A percentile compares a stretch with the other conserved stretches of the same genome.
Conservation (phyloP, 2,329 filamentous ascomycete species). For the Diaporthe helianthi region DNA sequence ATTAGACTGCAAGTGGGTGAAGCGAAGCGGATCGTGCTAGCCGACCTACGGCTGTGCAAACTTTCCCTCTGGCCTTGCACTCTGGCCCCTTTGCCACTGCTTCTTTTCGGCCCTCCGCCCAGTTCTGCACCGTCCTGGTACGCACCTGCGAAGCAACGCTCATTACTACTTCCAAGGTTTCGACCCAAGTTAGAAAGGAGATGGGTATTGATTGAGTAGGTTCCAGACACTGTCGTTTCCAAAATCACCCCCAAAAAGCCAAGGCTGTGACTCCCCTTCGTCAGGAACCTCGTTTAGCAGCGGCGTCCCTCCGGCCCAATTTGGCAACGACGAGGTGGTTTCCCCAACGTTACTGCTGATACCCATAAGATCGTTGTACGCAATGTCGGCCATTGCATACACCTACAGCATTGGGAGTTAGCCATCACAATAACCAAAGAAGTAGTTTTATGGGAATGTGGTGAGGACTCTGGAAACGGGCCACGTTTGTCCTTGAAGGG, state of each 20-base stretch:
- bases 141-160: neutral
- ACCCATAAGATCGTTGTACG: slow-evolving; percentile 63
- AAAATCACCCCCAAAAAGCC: slow-evolving; percentile 41
- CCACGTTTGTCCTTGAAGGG: too few species aligned
- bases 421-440: too few species aligned
- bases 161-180: too few species aligned
- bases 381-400: slow-evolving; percentile 63
- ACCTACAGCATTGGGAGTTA: too few species aligned
- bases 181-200: slow-evolving; percentile 40
- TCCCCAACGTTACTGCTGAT: slow-evolving; percentile 42
- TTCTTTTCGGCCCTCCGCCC: neutral
- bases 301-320: slow-evolving; percentile 35
- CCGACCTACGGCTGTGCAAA: neutral
- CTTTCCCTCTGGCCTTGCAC: neutral
- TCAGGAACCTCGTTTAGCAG: slow-evolving; percentile 22
- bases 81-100: neutral
- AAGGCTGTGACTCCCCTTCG: slow-evolving; percentile 30
- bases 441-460: too few species aligned
- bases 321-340: slow-evolving; percentile 37
- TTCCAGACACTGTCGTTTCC: slow-evolving; percentile 43
- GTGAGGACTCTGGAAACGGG: too few species aligned
- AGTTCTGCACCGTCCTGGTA: neutral
- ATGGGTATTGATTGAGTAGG: slow-evolving; percentile 41
- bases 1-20: neutral
- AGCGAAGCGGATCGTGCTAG: neutral